Evolutionary conservation across 345 rosid species (phyloP).

Genomic region (Citrus trifoliata): DNA sequence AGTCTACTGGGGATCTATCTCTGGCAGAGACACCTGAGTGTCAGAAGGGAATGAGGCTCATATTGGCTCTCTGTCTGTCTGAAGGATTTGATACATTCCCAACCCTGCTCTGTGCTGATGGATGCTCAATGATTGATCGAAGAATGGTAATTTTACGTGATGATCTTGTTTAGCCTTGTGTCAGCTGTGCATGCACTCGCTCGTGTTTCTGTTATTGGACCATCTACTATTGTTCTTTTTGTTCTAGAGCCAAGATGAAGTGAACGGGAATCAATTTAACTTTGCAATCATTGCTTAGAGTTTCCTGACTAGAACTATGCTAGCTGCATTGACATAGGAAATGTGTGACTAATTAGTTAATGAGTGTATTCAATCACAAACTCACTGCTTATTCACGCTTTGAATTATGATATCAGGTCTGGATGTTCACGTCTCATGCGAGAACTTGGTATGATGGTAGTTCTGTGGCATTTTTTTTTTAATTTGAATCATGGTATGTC

Average conservation of each 20-base stretch:
- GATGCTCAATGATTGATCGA: constrained; percentile 79
- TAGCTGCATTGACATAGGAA: not conserved
- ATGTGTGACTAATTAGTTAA: not conserved
- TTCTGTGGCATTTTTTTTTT: not conserved
- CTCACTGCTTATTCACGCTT: not conserved
- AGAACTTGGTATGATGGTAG: not conserved
- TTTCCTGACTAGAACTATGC: not conserved
- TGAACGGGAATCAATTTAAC: not conserved
- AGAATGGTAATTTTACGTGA: constrained; percentile 55
- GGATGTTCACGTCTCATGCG: not conserved
- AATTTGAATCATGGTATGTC: not conserved
- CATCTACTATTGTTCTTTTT: not conserved
- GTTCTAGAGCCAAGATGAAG: not conserved
- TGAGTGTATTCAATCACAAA: not conserved
- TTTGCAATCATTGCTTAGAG: not conserved
- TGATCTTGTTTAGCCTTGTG: not conserved
- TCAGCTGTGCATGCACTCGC: not conserved
- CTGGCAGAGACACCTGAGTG: constrained; percentile 67
- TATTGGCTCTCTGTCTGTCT: constrained; percentile 57
- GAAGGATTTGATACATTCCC: constrained; percentile 88
- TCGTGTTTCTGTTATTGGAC: not conserved
- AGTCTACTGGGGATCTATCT: constrained; percentile 64
- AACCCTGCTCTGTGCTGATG: constrained; percentile 71
- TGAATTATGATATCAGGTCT: not conserved
- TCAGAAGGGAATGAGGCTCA: constrained; percentile 71